These are phyloP conservation scores for Herpetomonas samuelpessoai DNA, from an alignment of 208 protist genomes.

Conservation along the genomic window DNA sequence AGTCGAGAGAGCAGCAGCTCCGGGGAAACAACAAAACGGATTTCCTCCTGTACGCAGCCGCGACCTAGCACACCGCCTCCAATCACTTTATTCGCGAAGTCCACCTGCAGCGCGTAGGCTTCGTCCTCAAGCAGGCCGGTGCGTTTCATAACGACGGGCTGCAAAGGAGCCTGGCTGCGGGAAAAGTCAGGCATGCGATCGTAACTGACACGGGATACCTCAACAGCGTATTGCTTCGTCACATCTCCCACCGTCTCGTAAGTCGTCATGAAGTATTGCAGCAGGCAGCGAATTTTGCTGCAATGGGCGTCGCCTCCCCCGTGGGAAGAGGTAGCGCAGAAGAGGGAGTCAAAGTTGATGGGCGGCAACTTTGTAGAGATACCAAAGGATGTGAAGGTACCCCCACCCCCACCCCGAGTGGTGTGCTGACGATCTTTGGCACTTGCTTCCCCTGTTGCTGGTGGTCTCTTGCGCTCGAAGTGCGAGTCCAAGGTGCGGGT, in stretches of 20 bases:
- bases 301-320: constrained; percentile 23
- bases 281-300: constrained; percentile 53
- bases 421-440: too few species aligned
- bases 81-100: constrained; percentile 88
- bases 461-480: neutral
- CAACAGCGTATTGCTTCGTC: constrained; percentile 18
- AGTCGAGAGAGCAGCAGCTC: constrained; percentile 76
- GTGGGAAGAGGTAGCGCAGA: constrained; percentile 12
- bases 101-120: constrained; percentile 49
- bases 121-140: constrained; percentile 66
- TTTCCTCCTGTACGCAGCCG: constrained; percentile 91
- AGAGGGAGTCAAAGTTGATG: constrained; percentile 57
- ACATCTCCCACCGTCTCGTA: constrained; percentile 15
- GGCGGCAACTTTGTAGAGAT: constrained; percentile 26
- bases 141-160: constrained; percentile 17
- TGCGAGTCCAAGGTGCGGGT: neutral
- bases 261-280: constrained; percentile 50
- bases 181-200: constrained; percentile 38
- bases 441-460: neutral
- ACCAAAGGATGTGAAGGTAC: neutral
- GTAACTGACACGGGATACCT: constrained; percentile 34
- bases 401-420: neutral
- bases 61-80: constrained; percentile 80
- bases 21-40: constrained; percentile 78
- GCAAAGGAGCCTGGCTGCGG: constrained; percentile 22